phyloP scores from a whole-genome alignment of 129 eudicot species.

The Chrysanthemum makinoi region DNA sequence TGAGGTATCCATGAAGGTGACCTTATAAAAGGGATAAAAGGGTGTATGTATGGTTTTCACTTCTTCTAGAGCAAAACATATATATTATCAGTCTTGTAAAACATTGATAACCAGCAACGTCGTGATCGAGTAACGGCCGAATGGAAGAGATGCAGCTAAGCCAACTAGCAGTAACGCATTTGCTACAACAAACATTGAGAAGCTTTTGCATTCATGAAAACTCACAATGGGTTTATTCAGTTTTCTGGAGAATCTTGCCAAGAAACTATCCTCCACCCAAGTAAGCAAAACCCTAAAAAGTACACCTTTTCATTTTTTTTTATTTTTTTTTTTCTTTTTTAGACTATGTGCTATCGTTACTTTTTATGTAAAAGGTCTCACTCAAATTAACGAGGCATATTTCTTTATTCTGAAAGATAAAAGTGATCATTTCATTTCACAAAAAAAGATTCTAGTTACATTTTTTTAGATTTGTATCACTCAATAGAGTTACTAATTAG shows the following conservation, averaged over 20 bases:
- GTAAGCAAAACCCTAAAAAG: constrained; percentile 34
- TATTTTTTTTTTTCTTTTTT: not conserved
- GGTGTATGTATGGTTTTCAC: constrained; percentile 43
- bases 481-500: too few species aligned
- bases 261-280: constrained; percentile 99
- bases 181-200: constrained; percentile 95
- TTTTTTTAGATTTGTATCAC: too few species aligned
- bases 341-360: not conserved
- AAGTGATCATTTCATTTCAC: too few species aligned
- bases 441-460: too few species aligned
- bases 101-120: too few species aligned
- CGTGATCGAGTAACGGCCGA: not conserved
- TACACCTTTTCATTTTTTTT: not conserved
- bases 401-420: too few species aligned
- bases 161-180: constrained; percentile 92
- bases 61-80: constrained; percentile 25
- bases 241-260: constrained; percentile 99
- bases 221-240: constrained; percentile 99
- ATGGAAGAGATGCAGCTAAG: constrained; percentile 87
- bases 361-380: not conserved
- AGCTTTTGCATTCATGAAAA: constrained; percentile 88
- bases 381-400: too few species aligned
- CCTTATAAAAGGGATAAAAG: constrained; percentile 53
- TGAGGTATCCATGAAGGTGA: constrained; percentile 47
- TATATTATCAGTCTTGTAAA: not conserved